Evolutionary conservation across 441 rosid species (phyloP), one percentile per base, ranked within the genome.

Genomic region (Erodium texanum): DNA sequence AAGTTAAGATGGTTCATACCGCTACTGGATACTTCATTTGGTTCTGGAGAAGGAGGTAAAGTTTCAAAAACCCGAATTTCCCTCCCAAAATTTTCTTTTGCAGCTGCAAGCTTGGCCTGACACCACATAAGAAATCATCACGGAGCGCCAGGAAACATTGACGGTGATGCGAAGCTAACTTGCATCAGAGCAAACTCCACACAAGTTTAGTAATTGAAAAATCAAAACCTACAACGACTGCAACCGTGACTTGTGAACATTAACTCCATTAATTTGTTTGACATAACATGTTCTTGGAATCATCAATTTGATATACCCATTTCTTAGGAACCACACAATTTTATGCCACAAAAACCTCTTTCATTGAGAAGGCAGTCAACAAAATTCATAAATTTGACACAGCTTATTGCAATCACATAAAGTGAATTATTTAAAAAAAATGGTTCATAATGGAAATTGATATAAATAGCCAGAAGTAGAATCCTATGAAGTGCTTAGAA

Each of bases 1-100:
- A 15, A 6, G 36, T 61, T 36, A 5, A 34, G 8, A 36, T 27
- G 15, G 41, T 38, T 54, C 69, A 62, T 62, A 87, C 87, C 96
- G 68, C 67, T 71, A 62, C 45, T 69, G 45, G 86, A 71, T 15
- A 61, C 80, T 79, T 79, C 83, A 80, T 29, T 76, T 70, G 81
- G 67, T n/a, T 80, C 66, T 43, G 80, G 68, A 27, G 85, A 81
- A 70, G 64, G 64, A 10, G 75, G 78, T 69, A 69, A 67, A 71
- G 96, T 91, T 78, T 89, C 92, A 75, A 91, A 93, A 36, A 93
- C 90, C 54, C 78, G 83, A 66, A 93, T 67, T 74, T 89, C 92
- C 68, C 87, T 75, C 70, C 96, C 99, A 68, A 78, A 81, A 67
- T 86, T 86, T 64, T 84, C 99, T 78, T 84, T 86, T 8, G 73